Evolutionary conservation across 1,284 basidiomycete species (phyloP).

Genomic region (Cystobasidium sp.): DNA sequence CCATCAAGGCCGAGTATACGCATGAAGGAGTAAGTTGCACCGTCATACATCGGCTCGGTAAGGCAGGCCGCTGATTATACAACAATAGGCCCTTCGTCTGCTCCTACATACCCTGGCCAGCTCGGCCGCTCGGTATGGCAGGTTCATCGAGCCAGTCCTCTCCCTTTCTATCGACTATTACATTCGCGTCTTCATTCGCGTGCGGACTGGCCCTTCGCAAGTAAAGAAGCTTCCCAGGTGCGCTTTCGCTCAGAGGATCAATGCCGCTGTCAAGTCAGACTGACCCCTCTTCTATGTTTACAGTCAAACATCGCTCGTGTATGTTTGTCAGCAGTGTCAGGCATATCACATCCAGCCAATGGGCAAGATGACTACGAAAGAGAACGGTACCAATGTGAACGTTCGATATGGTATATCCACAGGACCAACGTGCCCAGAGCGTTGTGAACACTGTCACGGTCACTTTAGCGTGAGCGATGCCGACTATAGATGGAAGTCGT

Average conservation of each 20-base stretch:
- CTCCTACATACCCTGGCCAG: conserved; percentile 83
- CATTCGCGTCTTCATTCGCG: conserved; percentile 84
- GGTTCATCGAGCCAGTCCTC: conserved; percentile 86
- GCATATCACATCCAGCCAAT: conserved; percentile 77
- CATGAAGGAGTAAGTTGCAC: conserved; percentile 76
- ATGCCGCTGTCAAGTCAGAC: conserved; percentile 38
- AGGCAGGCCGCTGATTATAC: neutral
- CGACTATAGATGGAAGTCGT: neutral
- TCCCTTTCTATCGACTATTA: conserved; percentile 98
- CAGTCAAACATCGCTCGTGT: conserved; percentile 69
- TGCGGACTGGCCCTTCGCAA: conserved; percentile 76
- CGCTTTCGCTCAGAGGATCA: conserved; percentile 51
- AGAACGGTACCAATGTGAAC: conserved; percentile 62
- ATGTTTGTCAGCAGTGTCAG: conserved; percentile 81
- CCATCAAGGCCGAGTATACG: conserved; percentile 87
- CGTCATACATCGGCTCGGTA: neutral
- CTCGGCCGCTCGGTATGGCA: conserved; percentile 87
- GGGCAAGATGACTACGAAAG: conserved; percentile 57
- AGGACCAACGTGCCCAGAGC: conserved; percentile 67
- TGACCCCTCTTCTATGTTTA: conserved; percentile 63
- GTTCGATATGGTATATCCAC: conserved; percentile 70
- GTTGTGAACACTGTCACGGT: conserved; percentile 72
- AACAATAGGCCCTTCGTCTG: conserved; percentile 77
- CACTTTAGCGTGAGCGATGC: conserved; percentile 67
- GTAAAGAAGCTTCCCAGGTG: conserved; percentile 83